Evolutionary conservation across 179 eudicot genomes (phyloP).

Genomic region (Silene coronaria): DNA sequence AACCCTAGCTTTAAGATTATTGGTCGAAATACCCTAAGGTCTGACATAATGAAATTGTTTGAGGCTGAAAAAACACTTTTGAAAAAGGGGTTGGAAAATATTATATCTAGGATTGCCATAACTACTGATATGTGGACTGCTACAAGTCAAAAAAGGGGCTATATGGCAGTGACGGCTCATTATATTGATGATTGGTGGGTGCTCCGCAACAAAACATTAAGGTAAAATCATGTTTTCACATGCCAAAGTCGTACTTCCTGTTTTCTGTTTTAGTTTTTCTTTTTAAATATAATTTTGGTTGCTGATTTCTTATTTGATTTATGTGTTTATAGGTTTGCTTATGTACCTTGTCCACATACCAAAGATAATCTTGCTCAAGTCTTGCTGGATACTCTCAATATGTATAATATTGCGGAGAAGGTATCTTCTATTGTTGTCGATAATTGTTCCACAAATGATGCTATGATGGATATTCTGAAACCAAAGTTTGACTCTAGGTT

Average conservation of each 20-base stretch:
- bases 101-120: constrained; percentile 12
- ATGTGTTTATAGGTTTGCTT: constrained; percentile 21
- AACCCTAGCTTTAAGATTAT: constrained; percentile 22
- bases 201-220: background rate
- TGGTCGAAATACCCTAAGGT: constrained; percentile 15
- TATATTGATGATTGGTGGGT: background rate
- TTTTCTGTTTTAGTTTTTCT: background rate
- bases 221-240: background rate
- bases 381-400: constrained; percentile 13
- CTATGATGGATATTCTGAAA: background rate
- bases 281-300: no score
- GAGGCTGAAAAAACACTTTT: background rate
- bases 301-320: no score
- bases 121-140: constrained; percentile 31
- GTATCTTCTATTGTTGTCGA: constrained; percentile 21
- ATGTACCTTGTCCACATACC: constrained; percentile 26
- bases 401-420: constrained; percentile 21
- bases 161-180: constrained; percentile 4
- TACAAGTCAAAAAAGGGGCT: background rate
- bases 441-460: constrained; percentile 25
- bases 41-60: constrained; percentile 21
- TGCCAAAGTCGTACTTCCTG: background rate
- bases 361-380: constrained; percentile 6
- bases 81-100: background rate
- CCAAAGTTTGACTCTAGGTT: background rate